These are phyloP conservation scores for Cladophialophora bantiana DNA, from an alignment of 2,329 filamentous ascomycete genomes.

Conservation along the genomic window DNA sequence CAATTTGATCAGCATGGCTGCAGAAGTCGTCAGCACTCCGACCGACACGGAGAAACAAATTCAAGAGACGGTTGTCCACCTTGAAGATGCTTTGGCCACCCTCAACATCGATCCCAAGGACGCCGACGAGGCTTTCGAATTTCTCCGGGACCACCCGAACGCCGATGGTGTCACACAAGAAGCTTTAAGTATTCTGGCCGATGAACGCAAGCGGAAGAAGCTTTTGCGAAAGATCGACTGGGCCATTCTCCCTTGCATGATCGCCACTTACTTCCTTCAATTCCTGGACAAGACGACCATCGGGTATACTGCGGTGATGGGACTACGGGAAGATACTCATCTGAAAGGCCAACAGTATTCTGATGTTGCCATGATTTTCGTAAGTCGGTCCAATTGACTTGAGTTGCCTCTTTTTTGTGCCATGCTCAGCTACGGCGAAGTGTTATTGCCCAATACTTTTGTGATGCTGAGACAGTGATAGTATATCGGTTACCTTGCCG, in stretches of 20 bases:
- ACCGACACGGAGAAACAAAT: slow-evolving; percentile 27
- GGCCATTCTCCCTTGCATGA: slow-evolving; percentile 45
- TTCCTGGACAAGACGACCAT: slow-evolving; percentile 44
- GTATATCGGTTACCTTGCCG: slow-evolving; percentile 58
- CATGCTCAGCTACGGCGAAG: neutral
- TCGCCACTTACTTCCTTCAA: slow-evolving; percentile 45
- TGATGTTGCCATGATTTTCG: slow-evolving; percentile 63
- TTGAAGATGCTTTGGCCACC: slow-evolving; percentile 28
- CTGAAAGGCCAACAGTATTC: slow-evolving; percentile 59
- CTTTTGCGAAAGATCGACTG: slow-evolving; percentile 45
- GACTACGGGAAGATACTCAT: slow-evolving; percentile 58
- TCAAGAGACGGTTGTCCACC: slow-evolving; percentile 26
- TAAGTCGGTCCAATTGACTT: neutral
- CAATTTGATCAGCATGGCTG: slow-evolving; percentile 16
- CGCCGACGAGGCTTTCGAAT: slow-evolving; percentile 36
- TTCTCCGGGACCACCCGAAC: slow-evolving; percentile 33
- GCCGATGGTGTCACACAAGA: slow-evolving; percentile 33
- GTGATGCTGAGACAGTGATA: neutral
- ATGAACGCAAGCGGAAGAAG: slow-evolving; percentile 27
- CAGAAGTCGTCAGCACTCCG: slow-evolving; percentile 14
- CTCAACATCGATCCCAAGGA: slow-evolving; percentile 33
- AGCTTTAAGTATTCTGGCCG: slow-evolving; percentile 33
- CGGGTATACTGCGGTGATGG: slow-evolving; percentile 66
- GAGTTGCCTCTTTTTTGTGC: neutral
- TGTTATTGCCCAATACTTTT: neutral